These are phyloP conservation scores for Nemania sp. DNA, from an alignment of 2,329 filamentous ascomycete genomes.

Conservation along the genomic window DNA sequence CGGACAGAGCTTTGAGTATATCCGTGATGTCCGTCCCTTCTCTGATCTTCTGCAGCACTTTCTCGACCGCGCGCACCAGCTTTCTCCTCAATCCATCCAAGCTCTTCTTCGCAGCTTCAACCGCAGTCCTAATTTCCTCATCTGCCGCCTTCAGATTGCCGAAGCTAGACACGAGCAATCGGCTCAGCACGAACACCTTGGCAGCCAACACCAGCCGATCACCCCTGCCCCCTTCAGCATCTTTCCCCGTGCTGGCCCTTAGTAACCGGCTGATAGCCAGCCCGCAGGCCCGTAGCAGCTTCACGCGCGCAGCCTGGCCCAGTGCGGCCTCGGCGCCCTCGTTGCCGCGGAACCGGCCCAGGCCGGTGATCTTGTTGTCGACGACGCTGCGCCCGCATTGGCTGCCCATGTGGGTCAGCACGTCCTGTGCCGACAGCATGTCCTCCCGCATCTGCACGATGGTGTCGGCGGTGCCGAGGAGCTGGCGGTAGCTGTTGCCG, in stretches of 20 bases:
- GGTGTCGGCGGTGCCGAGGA: conserved; percentile 91
- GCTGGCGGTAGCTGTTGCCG: conserved; percentile 81
- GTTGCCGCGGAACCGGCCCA: conserved; percentile 60
- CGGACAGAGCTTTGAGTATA: conserved; percentile 80
- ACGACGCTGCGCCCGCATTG: conserved; percentile 81
- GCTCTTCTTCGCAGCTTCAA: conserved; percentile 74
- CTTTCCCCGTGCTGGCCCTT: conserved; percentile 52
- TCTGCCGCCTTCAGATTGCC: conserved; percentile 59
- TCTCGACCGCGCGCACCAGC: conserved; percentile 76
- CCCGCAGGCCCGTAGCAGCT: conserved; percentile 64
- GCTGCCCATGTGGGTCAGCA: conserved; percentile 77
- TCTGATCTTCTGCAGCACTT: conserved; percentile 73
- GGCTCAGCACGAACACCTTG: conserved; percentile 80
- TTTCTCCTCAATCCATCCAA: conserved; percentile 71
- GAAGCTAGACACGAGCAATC: conserved; percentile 80
- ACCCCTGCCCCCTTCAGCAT: conserved; percentile 53
- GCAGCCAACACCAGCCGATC: conserved; percentile 69
- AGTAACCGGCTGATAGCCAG: conserved; percentile 63
- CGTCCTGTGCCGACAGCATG: conserved; percentile 78
- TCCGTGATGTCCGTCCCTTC: conserved; percentile 60
- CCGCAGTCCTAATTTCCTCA: conserved; percentile 51
- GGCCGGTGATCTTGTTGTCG: conserved; percentile 71
- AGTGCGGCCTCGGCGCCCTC: conserved; percentile 45
- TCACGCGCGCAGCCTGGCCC: conserved; percentile 57
- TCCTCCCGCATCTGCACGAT: conserved; percentile 89